Evolutionary conservation across 2,329 filamentous ascomycete species (phyloP), one percentile per base, ranked within the genome.

Genomic region (Colletotrichum zoysiae): DNA sequence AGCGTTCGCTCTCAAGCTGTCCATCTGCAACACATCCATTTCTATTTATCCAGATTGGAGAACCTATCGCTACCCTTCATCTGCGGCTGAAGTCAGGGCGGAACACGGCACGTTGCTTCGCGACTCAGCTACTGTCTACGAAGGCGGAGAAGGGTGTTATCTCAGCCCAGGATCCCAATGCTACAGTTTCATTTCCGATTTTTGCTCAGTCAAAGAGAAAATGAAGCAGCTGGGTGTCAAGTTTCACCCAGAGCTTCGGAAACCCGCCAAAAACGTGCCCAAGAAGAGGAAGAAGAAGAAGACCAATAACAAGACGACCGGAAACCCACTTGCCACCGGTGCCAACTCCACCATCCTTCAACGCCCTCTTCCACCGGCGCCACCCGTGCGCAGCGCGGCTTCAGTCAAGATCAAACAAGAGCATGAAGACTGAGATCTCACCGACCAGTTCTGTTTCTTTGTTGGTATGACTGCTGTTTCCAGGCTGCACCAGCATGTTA

Each of bases 281-380:
- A 38, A 40, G n/a, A 46, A 35, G n/a, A 26, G 16, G 26, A 61
- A 40, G 42, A 33, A 16, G 30, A 26, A 33, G 23, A 4, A 2
- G 7, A n/a, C 16, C 2, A 48, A 42, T 6, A 23, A 20, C 9
- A 48, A 58, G 4, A 30, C n/a, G 20, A 20, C 50, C 20, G 33
- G 6, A 14, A 61, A 16, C n/a, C 33, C n/a, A 26, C 40, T 61
- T 40, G 48, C 55, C n/a, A 60, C 55, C 33, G 64, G 48, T 42
- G 64, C 62, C 30, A 67, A 67, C 56, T 53, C 56, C 35, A 67
- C 35, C 35, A 20, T 53, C 20, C n/a, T 64, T 23, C 55, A 67
- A 40, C 57, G 18, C 4, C 50, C 38, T 60, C 38, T 60, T 16
- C 55, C 55, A 23, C n/a, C 38, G 16, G 38, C 40, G 12, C 50